Percentiles rank a stretch among this genome's conserved stretches.
Evolutionary conservation across 2,329 filamentous ascomycete species (phyloP).

Genomic region (Aureobasidium sp.): DNA sequence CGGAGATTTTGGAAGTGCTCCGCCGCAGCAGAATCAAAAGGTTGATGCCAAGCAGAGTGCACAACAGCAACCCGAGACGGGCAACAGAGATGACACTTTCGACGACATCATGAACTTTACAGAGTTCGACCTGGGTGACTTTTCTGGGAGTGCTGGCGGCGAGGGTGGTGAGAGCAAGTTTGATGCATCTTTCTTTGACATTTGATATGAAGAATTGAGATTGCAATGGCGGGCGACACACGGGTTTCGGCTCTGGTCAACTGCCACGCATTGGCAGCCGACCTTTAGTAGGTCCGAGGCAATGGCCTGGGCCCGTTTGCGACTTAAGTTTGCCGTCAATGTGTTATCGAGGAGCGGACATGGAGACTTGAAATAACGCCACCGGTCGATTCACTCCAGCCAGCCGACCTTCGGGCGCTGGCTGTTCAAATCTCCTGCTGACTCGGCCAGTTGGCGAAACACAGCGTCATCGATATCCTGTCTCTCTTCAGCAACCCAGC

Average conservation of each 20-base stretch:
- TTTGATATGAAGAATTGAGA: neutral
- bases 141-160: constrained; percentile 20
- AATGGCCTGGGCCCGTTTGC: no score
- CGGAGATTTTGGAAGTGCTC: neutral
- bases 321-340: no score
- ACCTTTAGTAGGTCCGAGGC: neutral
- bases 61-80: constrained; percentile 17
- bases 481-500: no score
- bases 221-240: neutral
- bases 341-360: no score
- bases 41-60: neutral
- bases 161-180: constrained; percentile 20
- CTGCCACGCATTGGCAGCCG: neutral
- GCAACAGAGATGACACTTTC: constrained; percentile 20
- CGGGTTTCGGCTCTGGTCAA: neutral
- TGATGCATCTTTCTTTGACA: constrained; percentile 26
- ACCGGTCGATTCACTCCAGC: no score
- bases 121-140: constrained; percentile 23
- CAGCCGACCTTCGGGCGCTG: no score
- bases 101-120: constrained; percentile 29
- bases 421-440: no score
- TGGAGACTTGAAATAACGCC: no score
- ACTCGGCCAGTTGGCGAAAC: no score
- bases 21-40: neutral
- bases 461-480: no score